phyloP scores from a whole-genome alignment of 805 yeast species.

The Wickerhamiella nectarea region DNA sequence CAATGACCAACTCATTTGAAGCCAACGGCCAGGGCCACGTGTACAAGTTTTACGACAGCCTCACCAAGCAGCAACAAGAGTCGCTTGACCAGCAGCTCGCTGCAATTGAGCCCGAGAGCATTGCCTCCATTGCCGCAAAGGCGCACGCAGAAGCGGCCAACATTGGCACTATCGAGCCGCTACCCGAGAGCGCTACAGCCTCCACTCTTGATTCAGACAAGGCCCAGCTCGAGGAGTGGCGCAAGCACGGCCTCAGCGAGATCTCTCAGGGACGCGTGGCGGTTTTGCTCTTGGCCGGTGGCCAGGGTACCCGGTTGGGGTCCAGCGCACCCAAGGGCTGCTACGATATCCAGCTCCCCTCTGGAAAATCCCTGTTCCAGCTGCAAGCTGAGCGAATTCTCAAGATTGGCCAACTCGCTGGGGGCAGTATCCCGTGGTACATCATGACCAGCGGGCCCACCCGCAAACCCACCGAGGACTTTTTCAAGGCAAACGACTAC shows the following conservation, averaged over 20 bases:
- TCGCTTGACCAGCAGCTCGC: constrained; percentile 26
- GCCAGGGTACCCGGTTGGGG: constrained; percentile 94
- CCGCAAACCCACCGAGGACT: constrained; percentile 54
- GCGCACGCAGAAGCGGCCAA: constrained; percentile 9
- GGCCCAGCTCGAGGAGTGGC: constrained; percentile 31
- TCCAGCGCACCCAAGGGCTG: constrained; percentile 89
- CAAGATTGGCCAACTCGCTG: constrained; percentile 46
- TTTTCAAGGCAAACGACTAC: constrained; percentile 44
- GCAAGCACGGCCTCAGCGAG: constrained; percentile 47
- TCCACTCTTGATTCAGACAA: constrained; percentile 23
- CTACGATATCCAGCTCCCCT: constrained; percentile 73
- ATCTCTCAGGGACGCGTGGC: constrained; percentile 66
- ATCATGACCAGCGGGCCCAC: constrained; percentile 94
- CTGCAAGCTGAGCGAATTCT: constrained; percentile 79
- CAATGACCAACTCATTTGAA: background rate
- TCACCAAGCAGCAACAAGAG: constrained; percentile 19
- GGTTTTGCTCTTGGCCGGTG: constrained; percentile 91
- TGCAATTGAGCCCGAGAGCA: constrained; percentile 26
- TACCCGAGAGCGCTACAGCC: constrained; percentile 23
- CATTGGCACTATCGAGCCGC: constrained; percentile 18
- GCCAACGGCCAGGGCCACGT: constrained; percentile 29
- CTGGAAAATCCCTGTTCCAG: constrained; percentile 73
- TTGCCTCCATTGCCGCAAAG: constrained; percentile 22
- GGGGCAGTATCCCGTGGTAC: constrained; percentile 55
- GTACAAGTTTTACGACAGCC: constrained; percentile 26